Evolutionary conservation across 306 rosid species (phyloP).

Genomic region (Quercus robur): DNA sequence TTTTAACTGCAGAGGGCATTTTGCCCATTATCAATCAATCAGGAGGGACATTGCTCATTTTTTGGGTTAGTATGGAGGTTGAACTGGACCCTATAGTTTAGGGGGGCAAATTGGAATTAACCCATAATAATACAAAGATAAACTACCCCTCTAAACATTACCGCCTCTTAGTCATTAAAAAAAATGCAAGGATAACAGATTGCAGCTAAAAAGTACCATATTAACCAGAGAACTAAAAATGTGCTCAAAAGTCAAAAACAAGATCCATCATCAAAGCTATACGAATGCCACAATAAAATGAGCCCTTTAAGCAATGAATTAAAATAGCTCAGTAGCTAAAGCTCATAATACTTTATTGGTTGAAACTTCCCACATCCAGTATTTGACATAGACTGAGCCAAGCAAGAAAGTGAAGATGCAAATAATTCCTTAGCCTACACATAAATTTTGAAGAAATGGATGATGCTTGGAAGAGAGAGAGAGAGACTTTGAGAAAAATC

Average conservation of each 20-base stretch:
- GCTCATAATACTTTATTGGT: background rate
- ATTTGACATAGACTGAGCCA: too few species aligned
- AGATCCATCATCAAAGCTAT: background rate
- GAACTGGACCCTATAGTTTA: too few species aligned
- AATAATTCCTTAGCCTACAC: slow-evolving; percentile 45
- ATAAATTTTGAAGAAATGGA: slow-evolving; percentile 4
- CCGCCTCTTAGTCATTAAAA: background rate
- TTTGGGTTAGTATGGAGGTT: too few species aligned
- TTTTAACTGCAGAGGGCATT: too few species aligned
- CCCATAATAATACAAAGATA: too few species aligned
- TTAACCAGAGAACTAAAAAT: background rate
- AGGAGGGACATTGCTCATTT: too few species aligned
- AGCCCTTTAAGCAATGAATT: background rate
- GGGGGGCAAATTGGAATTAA: too few species aligned
- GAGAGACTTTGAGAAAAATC: background rate
- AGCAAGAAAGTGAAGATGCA: background rate
- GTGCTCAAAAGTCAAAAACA: background rate
- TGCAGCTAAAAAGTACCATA: too few species aligned
- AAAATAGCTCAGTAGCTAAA: background rate
- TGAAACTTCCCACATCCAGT: too few species aligned
- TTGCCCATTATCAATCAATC: too few species aligned
- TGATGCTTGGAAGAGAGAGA: background rate
- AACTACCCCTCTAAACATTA: background rate
- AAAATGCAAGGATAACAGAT: background rate
- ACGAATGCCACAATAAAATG: background rate